phyloP scores from a whole-genome alignment of 1,284 basidiomycete genomes.

The Leccinum subspadiceum region DNA sequence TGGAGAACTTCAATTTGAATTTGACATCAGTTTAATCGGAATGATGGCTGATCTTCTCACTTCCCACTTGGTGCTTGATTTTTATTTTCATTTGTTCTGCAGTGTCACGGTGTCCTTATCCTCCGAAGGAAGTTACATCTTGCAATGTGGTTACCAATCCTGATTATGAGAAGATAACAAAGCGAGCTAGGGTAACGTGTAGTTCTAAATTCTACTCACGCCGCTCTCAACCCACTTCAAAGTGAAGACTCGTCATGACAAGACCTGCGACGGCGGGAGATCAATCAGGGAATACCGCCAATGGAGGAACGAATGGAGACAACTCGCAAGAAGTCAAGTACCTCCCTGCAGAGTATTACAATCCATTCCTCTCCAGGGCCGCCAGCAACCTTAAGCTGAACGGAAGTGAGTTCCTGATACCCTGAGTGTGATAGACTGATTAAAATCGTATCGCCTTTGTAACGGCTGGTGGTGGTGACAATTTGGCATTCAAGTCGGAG shows the following conservation, averaged over 20 bases:
- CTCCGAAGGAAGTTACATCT: no score
- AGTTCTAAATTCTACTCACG: background rate
- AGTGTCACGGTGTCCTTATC: no score
- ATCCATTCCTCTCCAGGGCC: background rate
- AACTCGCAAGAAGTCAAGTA: background rate
- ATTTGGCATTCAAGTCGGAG: background rate
- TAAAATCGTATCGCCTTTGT: background rate
- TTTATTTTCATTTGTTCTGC: no score
- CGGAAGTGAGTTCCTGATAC: background rate
- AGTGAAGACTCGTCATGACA: background rate
- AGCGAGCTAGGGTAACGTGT: no score
- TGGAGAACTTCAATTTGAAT: no score
- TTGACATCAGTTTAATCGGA: no score
- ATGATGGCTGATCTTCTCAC: no score
- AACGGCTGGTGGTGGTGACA: background rate
- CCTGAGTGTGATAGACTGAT: background rate
- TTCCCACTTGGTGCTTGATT: no score
- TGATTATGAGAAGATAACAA: no score
- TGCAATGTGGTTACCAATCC: no score
- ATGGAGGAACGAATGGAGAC: background rate
- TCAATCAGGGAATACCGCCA: background rate
- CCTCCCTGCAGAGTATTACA: constrained; percentile 1
- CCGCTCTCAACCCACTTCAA: background rate
- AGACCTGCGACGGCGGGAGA: background rate
- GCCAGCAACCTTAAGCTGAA: background rate